Evolutionary conservation across 306 rosid genomes (phyloP).

Genomic region (Cicer judaicum): DNA sequence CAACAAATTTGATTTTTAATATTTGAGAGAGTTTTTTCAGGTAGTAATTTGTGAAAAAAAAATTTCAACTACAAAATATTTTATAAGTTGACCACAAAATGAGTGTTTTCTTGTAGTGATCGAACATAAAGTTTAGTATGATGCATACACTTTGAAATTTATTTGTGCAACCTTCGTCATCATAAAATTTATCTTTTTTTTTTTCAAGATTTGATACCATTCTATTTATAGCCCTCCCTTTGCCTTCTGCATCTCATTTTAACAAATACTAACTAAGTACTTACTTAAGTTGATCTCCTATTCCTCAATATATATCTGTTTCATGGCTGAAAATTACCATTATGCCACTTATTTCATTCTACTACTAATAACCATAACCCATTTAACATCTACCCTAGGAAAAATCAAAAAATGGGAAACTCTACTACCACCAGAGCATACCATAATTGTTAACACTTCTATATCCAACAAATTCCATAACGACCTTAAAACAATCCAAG

Average conservation of each 20-base stretch:
- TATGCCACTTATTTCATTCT: conserved; percentile 41
- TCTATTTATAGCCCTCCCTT: conserved; percentile 30
- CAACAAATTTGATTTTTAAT: no score
- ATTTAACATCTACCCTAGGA: conserved; percentile 47
- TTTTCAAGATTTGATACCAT: not conserved
- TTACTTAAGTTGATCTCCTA: not conserved
- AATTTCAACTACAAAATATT: no score
- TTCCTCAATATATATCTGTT: conserved; percentile 3
- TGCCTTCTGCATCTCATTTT: not conserved
- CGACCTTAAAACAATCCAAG: conserved; percentile 54
- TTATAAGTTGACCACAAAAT: no score
- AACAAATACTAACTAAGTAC: not conserved
- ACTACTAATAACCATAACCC: conserved; percentile 48
- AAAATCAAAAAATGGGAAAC: conserved; percentile 49
- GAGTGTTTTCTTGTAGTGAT: no score
- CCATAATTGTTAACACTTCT: not conserved
- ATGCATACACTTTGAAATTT: no score
- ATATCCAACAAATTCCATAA: conserved; percentile 50
- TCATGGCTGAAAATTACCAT: conserved; percentile 50
- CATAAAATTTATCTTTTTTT: no score
- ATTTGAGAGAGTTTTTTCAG: no score
- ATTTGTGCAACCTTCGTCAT: no score
- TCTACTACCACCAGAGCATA: conserved; percentile 35
- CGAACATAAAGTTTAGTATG: no score
- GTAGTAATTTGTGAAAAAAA: no score